Percentiles rank a stretch among this genome's conserved stretches.
These are phyloP conservation scores for Mediolabrus comicus DNA, from an alignment of 108 stramenopile species.

Conservation along the genomic window DNA sequence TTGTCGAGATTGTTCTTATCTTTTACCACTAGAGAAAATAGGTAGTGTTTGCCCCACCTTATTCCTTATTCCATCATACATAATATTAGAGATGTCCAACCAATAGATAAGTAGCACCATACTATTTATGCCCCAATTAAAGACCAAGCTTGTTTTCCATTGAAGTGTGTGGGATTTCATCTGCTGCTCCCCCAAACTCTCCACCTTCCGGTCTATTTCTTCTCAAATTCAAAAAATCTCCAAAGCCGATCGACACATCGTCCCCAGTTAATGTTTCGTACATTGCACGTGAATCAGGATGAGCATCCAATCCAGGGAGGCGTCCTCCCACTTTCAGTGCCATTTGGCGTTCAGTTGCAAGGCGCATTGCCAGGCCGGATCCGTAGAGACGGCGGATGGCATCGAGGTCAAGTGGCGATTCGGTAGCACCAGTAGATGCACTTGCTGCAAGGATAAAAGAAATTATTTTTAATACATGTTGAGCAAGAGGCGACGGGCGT, in stretches of 20 bases:
- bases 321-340: constrained; percentile 61
- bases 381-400: constrained; percentile 83
- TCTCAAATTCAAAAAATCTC: constrained; percentile 66
- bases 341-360: constrained; percentile 79
- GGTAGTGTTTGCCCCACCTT: too few species aligned
- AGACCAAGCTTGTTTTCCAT: constrained; percentile 83
- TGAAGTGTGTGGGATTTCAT: constrained; percentile 53
- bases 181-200: constrained; percentile 11
- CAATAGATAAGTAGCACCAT: too few species aligned
- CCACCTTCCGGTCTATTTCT: constrained; percentile 58
- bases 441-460: constrained; percentile 2
- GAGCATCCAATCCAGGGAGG: constrained; percentile 52
- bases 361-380: constrained; percentile 81
- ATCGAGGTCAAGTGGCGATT: constrained; percentile 52
- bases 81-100: too few species aligned
- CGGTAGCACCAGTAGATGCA: constrained; percentile 26
- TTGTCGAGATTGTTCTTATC: background rate
- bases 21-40: too few species aligned
- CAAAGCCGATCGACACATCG: constrained; percentile 74
- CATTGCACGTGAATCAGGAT: constrained; percentile 61
- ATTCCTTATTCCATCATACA: too few species aligned
- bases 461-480: background rate
- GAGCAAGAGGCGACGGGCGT: background rate
- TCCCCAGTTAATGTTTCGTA: constrained; percentile 75
- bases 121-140: too few species aligned